phyloP scores from a whole-genome alignment of 805 yeast genomes.

The Wickerhamiella nectarea region DNA sequence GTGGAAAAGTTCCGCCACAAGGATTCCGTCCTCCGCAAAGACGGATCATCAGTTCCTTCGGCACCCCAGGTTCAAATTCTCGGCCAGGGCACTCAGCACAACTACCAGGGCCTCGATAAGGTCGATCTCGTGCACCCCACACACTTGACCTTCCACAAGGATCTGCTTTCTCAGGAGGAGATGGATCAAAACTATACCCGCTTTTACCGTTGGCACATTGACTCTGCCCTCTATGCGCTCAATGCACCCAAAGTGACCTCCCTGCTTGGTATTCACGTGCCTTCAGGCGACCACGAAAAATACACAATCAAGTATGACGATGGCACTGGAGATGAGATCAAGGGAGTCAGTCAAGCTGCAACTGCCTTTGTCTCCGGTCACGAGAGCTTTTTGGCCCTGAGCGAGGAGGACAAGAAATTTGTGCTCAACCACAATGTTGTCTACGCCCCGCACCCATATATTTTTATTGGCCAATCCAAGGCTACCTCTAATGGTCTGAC shows the following conservation, averaged over 20 bases:
- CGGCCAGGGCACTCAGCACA: constrained; percentile 56
- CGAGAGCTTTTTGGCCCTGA: constrained; percentile 52
- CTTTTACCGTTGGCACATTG: constrained; percentile 90
- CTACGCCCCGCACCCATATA: constrained; percentile 88
- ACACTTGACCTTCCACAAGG: constrained; percentile 67
- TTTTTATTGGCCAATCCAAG: constrained; percentile 62
- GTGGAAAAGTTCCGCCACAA: constrained; percentile 50
- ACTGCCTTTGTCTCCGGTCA: constrained; percentile 84
- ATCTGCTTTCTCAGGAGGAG: constrained; percentile 48
- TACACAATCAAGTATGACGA: constrained; percentile 49
- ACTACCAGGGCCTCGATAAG: constrained; percentile 44
- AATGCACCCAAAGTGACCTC: constrained; percentile 83
- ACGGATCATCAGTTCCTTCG: constrained; percentile 62
- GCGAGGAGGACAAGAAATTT: constrained; percentile 56
- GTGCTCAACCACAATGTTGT: constrained; percentile 70
- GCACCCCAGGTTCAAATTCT: constrained; percentile 86
- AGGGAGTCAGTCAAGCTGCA: constrained; percentile 49
- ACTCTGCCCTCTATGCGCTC: constrained; percentile 73
- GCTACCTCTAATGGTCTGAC: constrained; percentile 82
- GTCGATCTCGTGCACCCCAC: constrained; percentile 68
- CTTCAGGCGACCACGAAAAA: constrained; percentile 42
- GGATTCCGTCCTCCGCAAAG: constrained; percentile 59
- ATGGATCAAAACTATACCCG: constrained; percentile 53
- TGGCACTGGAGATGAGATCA: constrained; percentile 48
- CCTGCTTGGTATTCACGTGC: constrained; percentile 68